Evolutionary conservation across 2,329 filamentous ascomycete genomes (phyloP).

Genomic region (Nigrograna mackinnonii): DNA sequence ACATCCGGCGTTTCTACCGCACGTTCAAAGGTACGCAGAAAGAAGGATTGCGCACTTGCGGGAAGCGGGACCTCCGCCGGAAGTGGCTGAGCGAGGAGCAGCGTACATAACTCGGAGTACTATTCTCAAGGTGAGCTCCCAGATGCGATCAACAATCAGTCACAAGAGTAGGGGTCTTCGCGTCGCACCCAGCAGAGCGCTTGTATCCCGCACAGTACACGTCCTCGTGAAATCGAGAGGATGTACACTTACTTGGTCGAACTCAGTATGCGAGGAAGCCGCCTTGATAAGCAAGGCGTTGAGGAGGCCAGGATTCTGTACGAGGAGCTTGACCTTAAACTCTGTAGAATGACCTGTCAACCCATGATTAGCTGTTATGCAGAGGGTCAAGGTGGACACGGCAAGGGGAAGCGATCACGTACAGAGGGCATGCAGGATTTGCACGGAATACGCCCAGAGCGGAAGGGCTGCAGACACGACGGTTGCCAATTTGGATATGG

Average conservation of each 20-base stretch:
- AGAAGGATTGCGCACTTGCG: constrained; percentile 36
- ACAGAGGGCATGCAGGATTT: constrained; percentile 56
- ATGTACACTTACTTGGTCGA: constrained; percentile 30
- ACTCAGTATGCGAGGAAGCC: constrained; percentile 28
- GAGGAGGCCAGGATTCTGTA: constrained; percentile 32
- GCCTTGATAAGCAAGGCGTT: constrained; percentile 37
- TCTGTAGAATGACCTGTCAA: constrained; percentile 29
- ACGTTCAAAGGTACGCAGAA: constrained; percentile 33
- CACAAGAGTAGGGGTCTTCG: too few species aligned
- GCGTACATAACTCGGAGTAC: constrained; percentile 33
- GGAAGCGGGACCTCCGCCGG: constrained; percentile 33
- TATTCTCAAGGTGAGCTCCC: constrained; percentile 16
- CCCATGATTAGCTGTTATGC: constrained; percentile 17
- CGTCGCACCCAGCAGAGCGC: too few species aligned
- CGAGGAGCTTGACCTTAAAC: constrained; percentile 33
- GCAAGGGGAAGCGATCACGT: constrained; percentile 13
- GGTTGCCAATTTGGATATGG: constrained; percentile 47
- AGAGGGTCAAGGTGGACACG: background rate
- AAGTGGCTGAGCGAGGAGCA: constrained; percentile 34
- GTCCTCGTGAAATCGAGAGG: too few species aligned
- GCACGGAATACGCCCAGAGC: constrained; percentile 54
- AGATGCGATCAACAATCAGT: too few species aligned
- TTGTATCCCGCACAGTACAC: too few species aligned
- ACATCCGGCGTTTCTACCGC: constrained; percentile 25
- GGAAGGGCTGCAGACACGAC: constrained; percentile 54